These are phyloP conservation scores for Mycena leptocephala DNA, from an alignment of 768 basidiomycete genomes.

Conservation along the genomic window DNA sequence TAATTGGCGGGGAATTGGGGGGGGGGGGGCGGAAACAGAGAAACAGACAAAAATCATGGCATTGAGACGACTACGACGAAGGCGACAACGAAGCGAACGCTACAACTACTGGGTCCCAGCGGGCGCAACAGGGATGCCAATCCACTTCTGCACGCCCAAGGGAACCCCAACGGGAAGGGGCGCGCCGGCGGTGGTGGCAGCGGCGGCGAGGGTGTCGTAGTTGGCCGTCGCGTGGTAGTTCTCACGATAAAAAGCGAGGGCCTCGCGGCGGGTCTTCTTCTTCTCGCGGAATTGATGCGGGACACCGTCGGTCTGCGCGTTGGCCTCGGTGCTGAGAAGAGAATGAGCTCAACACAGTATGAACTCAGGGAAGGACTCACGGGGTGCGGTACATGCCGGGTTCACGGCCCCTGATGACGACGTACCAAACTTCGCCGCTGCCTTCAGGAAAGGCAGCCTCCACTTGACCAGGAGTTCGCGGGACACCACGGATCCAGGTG, in stretches of 20 bases:
- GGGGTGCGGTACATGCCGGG: not conserved
- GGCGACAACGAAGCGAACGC: too few relatives aligned
- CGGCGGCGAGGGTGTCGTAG: too few relatives aligned
- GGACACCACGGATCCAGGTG: not conserved
- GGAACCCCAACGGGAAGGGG: too few relatives aligned
- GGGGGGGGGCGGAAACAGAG: too few relatives aligned
- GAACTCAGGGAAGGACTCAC: not conserved
- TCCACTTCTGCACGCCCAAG: not conserved
- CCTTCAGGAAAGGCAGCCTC: not conserved
- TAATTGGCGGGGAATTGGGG: too few relatives aligned
- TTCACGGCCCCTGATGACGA: not conserved
- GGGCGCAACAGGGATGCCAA: too few relatives aligned
- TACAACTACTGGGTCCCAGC: too few relatives aligned
- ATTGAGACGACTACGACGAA: too few relatives aligned
- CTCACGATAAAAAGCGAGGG: not conserved
- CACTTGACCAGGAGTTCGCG: not conserved
- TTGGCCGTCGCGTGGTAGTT: not conserved
- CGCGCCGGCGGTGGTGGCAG: too few relatives aligned
- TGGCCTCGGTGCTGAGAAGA: not conserved
- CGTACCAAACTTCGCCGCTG: not conserved
- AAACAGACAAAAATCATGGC: too few relatives aligned
- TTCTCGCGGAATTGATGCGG: too few relatives aligned
- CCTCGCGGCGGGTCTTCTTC: conserved; percentile 10
- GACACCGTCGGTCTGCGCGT: too few relatives aligned
- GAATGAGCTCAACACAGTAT: not conserved